Conservation (phyloP, 805 yeast species). For the Maudiozyma saulgeensis region DNA sequence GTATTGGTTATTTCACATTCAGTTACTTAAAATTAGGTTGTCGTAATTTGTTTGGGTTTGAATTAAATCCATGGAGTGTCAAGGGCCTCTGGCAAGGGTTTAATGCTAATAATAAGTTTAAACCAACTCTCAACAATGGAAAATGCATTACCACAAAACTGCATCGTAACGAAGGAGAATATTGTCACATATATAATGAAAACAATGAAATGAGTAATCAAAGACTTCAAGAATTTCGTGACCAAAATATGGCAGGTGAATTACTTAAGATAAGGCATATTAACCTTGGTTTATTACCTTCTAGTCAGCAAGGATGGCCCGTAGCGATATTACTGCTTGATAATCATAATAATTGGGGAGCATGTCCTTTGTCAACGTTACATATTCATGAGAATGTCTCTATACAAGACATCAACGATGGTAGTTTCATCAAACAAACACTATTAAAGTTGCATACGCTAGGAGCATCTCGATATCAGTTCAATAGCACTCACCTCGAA, state of each 20-base stretch:
- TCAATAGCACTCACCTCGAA: constrained; percentile 36
- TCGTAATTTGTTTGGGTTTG: constrained; percentile 59
- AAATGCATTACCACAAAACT: neutral
- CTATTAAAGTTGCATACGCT: neutral
- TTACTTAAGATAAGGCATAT: constrained; percentile 38
- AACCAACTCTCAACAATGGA: constrained; percentile 5
- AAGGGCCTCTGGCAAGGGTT: constrained; percentile 59
- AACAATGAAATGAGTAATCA: constrained; percentile 43
- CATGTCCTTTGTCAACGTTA: constrained; percentile 22
- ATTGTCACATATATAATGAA: constrained; percentile 45
- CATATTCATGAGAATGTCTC: constrained; percentile 77
- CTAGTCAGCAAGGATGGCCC: constrained; percentile 55
- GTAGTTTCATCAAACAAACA: constrained; percentile 3
- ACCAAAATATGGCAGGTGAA: constrained; percentile 19
- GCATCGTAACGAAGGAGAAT: neutral
- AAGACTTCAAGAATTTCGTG: constrained; percentile 30
- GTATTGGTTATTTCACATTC: constrained; percentile 77
- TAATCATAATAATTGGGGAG: constrained; percentile 8
- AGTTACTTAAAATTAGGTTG: constrained; percentile 54
- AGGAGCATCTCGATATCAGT: constrained; percentile 3
- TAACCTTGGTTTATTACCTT: constrained; percentile 72
- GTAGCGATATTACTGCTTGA: constrained; percentile 27
- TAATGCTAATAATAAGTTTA: neutral
- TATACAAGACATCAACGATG: constrained; percentile 30
- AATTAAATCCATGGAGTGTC: constrained; percentile 75